Percentiles rank a stretch among this genome's conserved stretches.
These are phyloP conservation scores for Calophaca sinica DNA, from an alignment of 306 rosid species.

Conservation along the genomic window DNA sequence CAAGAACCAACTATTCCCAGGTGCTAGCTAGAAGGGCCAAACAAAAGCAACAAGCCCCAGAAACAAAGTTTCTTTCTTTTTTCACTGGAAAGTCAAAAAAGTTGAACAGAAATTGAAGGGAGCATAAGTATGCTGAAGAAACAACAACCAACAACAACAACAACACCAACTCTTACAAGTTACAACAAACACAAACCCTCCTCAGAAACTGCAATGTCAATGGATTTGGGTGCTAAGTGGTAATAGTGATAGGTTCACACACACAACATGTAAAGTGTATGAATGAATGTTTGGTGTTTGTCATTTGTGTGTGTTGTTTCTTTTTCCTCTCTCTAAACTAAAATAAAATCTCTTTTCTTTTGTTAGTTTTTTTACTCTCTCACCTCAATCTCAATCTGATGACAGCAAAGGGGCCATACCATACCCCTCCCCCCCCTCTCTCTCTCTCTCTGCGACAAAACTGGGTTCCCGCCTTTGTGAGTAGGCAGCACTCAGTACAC, in stretches of 20 bases:
- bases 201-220: conserved; percentile 49
- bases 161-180: not conserved
- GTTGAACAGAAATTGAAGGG: conserved; percentile 41
- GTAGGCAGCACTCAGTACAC: conserved; percentile 47
- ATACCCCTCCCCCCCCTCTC: too few species aligned
- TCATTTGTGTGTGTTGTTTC: conserved; percentile 14
- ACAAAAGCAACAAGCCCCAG: conserved; percentile 42
- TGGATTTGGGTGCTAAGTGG: not conserved
- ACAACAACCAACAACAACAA: not conserved
- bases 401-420: conserved; percentile 48
- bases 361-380: conserved; percentile 36
- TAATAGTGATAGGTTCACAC: not conserved
- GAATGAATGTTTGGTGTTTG: conserved; percentile 31
- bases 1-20: conserved; percentile 18
- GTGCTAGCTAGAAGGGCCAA: conserved; percentile 31
- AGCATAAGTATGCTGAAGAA: not conserved
- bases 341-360: not conserved
- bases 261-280: conserved; percentile 32
- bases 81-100: conserved; percentile 24
- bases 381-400: conserved; percentile 32
- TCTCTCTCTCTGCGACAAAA: conserved; percentile 55
- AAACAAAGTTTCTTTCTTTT: conserved; percentile 39
- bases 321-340: conserved; percentile 41
- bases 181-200: conserved; percentile 30
- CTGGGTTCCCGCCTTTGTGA: conserved; percentile 89